Evolutionary conservation across 371 early-diverging fungal species (phyloP).

Genomic region (Conidiobolus incongruus): DNA sequence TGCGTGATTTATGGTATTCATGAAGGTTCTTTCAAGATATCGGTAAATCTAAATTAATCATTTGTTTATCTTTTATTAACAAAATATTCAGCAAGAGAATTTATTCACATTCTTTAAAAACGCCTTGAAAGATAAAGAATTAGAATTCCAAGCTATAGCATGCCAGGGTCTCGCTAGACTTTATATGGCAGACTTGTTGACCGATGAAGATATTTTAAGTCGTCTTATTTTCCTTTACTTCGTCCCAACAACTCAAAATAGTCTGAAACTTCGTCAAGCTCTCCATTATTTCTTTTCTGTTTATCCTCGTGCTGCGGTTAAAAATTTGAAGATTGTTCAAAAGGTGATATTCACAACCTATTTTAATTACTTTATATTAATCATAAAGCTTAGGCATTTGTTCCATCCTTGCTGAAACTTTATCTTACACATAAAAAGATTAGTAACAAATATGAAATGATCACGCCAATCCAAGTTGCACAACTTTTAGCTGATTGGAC

Average conservation of each 20-base stretch:
- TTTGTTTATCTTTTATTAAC: not conserved
- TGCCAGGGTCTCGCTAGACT: conserved; percentile 38
- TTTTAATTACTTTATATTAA: not conserved
- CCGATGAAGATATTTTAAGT: conserved; percentile 23
- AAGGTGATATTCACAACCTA: conserved; percentile 4
- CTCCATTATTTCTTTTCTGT: conserved; percentile 69
- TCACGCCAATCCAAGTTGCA: conserved; percentile 20
- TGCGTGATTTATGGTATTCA: conserved; percentile 20
- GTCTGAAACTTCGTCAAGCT: conserved; percentile 49
- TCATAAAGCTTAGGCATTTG: conserved; percentile 8
- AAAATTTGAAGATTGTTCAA: conserved; percentile 30
- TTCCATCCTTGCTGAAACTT: conserved; percentile 14
- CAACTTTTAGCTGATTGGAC: conserved; percentile 34
- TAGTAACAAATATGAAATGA: conserved; percentile 17
- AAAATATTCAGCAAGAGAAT: conserved; percentile 12
- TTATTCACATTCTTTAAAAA: conserved; percentile 18
- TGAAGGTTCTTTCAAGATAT: not conserved
- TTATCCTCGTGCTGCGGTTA: conserved; percentile 39
- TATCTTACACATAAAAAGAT: conserved; percentile 13
- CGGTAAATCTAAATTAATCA: conserved; percentile 5
- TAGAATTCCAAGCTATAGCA: conserved; percentile 24
- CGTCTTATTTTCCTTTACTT: conserved; percentile 52
- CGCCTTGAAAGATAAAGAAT: conserved; percentile 19
- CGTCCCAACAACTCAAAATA: conserved; percentile 32
- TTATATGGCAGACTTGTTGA: conserved; percentile 25